Base-by-base conservation (phyloP, 441 rosid genomes). In the Aleurites moluccanus region DNA sequence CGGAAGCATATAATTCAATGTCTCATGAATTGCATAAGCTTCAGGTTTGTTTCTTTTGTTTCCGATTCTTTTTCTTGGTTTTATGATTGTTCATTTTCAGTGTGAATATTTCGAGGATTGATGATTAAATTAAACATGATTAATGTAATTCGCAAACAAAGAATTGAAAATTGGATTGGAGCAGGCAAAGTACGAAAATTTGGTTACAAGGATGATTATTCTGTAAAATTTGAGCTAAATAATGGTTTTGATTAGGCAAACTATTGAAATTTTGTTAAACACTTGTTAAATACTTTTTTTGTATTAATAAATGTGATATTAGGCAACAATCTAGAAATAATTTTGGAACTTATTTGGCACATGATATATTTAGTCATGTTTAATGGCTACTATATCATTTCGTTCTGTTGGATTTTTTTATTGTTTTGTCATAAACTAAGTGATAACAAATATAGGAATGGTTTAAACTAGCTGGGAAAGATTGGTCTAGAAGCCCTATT, bases 11-110 rank as follows among this genome's bases (percentile, higher is more conserved):
- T 23, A 78, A 70, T 73, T 80, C 89, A 40, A 82, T 88, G 88
- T 77, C 85, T 9, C 80, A 84, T 72, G 91, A 92, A 82, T 81
- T 91, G 77, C 91, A 86, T 52, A 86, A 81, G 78, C 95, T 92
- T 71, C 84, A 82, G 91, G 96, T 89, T 60, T 4, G 67, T 63
- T 47, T 47, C 13, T 33, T 33, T 5, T 0, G 27, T 21, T 65
- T 49, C 8, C 21, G 21, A 3, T 23, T 42, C 30, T 25, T 57
- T 63, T 23, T 38, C 10, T 25, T 42, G 16, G 15, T 6, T 45
- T 49, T 33, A 21, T 13, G n/a, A 13, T 28, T 23, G 18, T 21
- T 16, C 27, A 2, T 40, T 44, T 35, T 25, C 28, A 21, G 9
- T 10, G 21, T 21, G 10, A 69, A 35, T 35, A 33, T 52, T 4